Conservation (phyloP, 441 rosid species). For the Jatropha podagrica region DNA sequence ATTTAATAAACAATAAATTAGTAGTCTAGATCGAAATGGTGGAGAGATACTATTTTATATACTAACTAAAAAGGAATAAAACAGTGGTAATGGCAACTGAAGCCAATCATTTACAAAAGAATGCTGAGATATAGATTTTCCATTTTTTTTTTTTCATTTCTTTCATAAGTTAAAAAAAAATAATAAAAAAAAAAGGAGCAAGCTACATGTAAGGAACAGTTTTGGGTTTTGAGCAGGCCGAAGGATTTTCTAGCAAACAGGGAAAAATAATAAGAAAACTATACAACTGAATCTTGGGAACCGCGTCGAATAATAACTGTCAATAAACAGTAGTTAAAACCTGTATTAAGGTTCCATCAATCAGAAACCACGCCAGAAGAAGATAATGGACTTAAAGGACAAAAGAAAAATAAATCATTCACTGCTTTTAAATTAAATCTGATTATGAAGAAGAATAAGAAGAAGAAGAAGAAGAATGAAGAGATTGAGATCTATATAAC, state of each 20-base stretch:
- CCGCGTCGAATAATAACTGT: conserved; percentile 40
- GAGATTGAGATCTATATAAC: conserved; percentile 26
- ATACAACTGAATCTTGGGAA: conserved; percentile 37
- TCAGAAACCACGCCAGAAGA: conserved; percentile 17
- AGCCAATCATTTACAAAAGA: conserved; percentile 20
- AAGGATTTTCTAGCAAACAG: conserved; percentile 15
- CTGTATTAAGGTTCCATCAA: conserved; percentile 34
- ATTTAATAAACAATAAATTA: conserved; percentile 5
- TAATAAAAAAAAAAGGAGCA: no score
- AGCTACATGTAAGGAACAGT: conserved; percentile 1
- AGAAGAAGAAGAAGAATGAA: neutral
- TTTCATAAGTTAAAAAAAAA: neutral
- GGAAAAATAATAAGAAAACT: neutral
- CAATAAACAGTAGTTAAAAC: conserved; percentile 24
- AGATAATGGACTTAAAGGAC: neutral
- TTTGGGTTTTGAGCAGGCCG: conserved; percentile 14
- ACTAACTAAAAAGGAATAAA: conserved; percentile 4
- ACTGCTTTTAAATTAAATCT: neutral
- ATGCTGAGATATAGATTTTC: neutral
- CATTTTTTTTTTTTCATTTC: no score
- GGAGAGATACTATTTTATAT: neutral
- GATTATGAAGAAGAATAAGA: neutral
- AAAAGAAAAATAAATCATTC: neutral
- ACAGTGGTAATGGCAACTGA: conserved; percentile 4
- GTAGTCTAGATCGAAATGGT: conserved; percentile 19